Evolutionary conservation across 345 rosid genomes (phyloP).

Genomic region (Acer yangbiense): DNA sequence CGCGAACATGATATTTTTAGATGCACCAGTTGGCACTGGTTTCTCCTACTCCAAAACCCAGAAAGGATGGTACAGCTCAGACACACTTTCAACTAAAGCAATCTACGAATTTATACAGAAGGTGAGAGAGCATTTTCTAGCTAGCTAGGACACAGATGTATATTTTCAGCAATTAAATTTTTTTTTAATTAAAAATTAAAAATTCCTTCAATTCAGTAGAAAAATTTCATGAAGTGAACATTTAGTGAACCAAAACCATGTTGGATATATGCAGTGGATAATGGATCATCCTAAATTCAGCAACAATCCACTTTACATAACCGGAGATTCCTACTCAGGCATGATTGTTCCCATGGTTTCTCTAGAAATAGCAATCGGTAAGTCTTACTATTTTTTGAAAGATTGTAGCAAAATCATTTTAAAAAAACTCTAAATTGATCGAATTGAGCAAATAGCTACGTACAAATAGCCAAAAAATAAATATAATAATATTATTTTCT

Average conservation of each 20-base stretch:
- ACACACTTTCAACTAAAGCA: constrained; percentile 13
- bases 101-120: constrained; percentile 28
- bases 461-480: too few species aligned
- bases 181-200: too few species aligned
- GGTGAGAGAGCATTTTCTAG: constrained; percentile 9
- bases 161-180: too few species aligned
- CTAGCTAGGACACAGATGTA: too few species aligned
- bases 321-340: constrained; percentile 55
- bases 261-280: constrained; percentile 39
- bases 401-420: too few species aligned
- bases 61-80: constrained; percentile 19
- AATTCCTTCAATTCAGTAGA: too few species aligned
- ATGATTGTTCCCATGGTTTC: constrained; percentile 38
- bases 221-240: background rate
- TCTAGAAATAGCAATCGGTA: constrained; percentile 18
- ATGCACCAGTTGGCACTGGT: constrained; percentile 39
- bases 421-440: too few species aligned
- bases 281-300: constrained; percentile 30
- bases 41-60: constrained; percentile 34
- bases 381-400: too few species aligned
- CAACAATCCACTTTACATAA: constrained; percentile 36
- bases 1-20: constrained; percentile 36
- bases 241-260: too few species aligned
- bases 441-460: too few species aligned
- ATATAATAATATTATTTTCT: too few species aligned